Percentiles rank a stretch among this genome's conserved stretches.
phyloP scores from a whole-genome alignment of 2,329 filamentous ascomycete species.

The Bipolaris victoriae region DNA sequence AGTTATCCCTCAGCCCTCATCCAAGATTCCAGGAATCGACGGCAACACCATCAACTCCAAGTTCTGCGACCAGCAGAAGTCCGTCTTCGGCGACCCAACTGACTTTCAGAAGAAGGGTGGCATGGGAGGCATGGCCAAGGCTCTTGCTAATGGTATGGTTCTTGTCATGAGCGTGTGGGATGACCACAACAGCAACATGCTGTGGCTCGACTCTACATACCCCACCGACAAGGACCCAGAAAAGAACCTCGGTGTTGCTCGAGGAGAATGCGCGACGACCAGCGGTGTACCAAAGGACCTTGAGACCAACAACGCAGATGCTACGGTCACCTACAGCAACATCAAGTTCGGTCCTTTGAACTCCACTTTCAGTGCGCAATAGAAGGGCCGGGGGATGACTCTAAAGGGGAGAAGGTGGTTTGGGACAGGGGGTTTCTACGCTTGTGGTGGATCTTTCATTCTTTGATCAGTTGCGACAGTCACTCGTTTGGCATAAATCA shows the following conservation, averaged over 20 bases:
- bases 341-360: conserved; percentile 43
- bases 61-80: conserved; percentile 40
- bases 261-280: conserved; percentile 36
- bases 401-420: not conserved
- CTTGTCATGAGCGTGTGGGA: conserved; percentile 68
- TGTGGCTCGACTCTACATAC: conserved; percentile 73
- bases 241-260: conserved; percentile 35
- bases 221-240: conserved; percentile 52
- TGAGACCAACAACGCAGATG: conserved; percentile 27
- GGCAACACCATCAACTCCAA: conserved; percentile 41
- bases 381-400: not conserved
- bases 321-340: conserved; percentile 36
- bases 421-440: not conserved
- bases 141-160: conserved; percentile 64
- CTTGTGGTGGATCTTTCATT: not conserved
- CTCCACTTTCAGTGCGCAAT: conserved; percentile 31
- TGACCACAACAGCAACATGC: conserved; percentile 71
- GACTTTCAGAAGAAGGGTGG: conserved; percentile 64
- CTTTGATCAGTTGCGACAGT: not conserved
- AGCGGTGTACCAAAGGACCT: conserved; percentile 41
- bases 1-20: conserved; percentile 54
- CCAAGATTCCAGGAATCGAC: conserved; percentile 53
- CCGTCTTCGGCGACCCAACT: conserved; percentile 45
- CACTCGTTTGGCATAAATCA: not conserved
- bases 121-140: conserved; percentile 60